phyloP scores from a whole-genome alignment of 108 stramenopile genomes.

The Cyclotella kingstonii region DNA sequence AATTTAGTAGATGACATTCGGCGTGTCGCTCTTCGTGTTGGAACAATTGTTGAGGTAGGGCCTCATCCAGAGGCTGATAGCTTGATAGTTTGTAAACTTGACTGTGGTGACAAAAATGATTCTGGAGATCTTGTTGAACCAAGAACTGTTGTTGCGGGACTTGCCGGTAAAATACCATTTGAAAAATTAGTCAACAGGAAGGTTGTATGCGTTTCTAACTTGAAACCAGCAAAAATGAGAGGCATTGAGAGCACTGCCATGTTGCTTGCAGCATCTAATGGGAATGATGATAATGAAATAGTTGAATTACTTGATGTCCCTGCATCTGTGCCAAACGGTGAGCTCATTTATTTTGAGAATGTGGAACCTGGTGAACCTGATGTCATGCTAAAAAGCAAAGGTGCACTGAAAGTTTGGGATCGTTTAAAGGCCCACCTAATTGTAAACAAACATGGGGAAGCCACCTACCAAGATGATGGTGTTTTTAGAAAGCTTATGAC shows the following conservation, averaged over 20 bases:
- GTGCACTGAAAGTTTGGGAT: slow-evolving; percentile 83
- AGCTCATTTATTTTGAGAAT: slow-evolving; percentile 69
- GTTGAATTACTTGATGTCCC: slow-evolving; percentile 73
- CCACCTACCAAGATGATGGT: slow-evolving; percentile 51
- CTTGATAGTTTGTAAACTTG: slow-evolving; percentile 77
- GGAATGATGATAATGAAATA: slow-evolving; percentile 56
- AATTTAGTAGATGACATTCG: slow-evolving; percentile 59
- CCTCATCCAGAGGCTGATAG: slow-evolving; percentile 87
- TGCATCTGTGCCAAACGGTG: slow-evolving; percentile 72
- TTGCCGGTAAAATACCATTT: slow-evolving; percentile 68
- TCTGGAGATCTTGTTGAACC: slow-evolving; percentile 49
- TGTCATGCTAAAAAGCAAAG: slow-evolving; percentile 83
- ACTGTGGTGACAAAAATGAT: slow-evolving; percentile 74
- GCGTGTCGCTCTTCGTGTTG: slow-evolving; percentile 70
- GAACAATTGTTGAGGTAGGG: slow-evolving; percentile 67
- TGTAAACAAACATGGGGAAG: slow-evolving; percentile 60
- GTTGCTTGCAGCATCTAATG: slow-evolving; percentile 76
- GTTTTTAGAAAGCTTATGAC: slow-evolving; percentile 47
- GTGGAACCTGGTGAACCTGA: slow-evolving; percentile 70
- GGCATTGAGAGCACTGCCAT: slow-evolving; percentile 86
- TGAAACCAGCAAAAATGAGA: slow-evolving; percentile 87
- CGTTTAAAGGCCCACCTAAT: slow-evolving; percentile 60
- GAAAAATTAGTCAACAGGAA: slow-evolving; percentile 64
- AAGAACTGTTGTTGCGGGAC: slow-evolving; percentile 78
- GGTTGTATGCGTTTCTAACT: slow-evolving; percentile 74